Percentiles rank a stretch among this genome's conserved stretches.
phyloP scores from a whole-genome alignment of 352 stramenopile species.

The Phytopythium boreale region DNA sequence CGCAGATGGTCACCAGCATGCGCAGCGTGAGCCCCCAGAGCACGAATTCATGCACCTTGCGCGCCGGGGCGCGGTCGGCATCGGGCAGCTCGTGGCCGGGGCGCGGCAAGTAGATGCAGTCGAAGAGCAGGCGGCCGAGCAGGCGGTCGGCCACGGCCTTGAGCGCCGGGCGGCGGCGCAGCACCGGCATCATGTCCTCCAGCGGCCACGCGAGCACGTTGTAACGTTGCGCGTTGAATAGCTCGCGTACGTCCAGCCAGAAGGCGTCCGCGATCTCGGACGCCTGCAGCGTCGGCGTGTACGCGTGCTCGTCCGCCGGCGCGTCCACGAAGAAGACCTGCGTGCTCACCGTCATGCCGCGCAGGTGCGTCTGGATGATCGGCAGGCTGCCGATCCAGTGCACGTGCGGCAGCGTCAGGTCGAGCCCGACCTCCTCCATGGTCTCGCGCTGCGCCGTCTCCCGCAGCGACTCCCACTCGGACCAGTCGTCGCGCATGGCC shows the following conservation, averaged over 20 bases:
- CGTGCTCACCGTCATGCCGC: conserved; percentile 59
- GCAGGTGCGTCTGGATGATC: conserved; percentile 57
- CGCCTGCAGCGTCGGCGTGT: conserved; percentile 50
- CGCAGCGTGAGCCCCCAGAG: conserved; percentile 82
- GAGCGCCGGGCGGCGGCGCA: conserved; percentile 29
- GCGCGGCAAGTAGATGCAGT: conserved; percentile 74
- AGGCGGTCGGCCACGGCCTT: conserved; percentile 27
- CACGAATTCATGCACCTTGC: conserved; percentile 68
- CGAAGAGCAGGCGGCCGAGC: conserved; percentile 61
- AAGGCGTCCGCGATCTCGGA: conserved; percentile 76
- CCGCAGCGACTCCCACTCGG: conserved; percentile 59
- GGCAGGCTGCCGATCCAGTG: conserved; percentile 65
- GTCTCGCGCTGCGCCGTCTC: conserved; percentile 78
- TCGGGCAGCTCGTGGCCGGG: conserved; percentile 34
- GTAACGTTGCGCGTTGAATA: conserved; percentile 60
- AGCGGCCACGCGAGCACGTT: conserved; percentile 52
- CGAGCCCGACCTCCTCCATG: conserved; percentile 77
- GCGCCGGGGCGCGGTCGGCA: conserved; percentile 31
- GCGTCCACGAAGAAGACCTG: conserved; percentile 80
- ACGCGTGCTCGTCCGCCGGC: conserved; percentile 39
- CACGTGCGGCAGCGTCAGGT: conserved; percentile 59
- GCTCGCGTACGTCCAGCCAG: conserved; percentile 80
- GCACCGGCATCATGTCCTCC: conserved; percentile 49
- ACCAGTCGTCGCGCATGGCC: conserved; percentile 28
- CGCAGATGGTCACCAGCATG: conserved; percentile 58